Percentiles rank a stretch among this genome's conserved stretches.
These are phyloP conservation scores for Macadamia tetraphylla DNA, from an alignment of 164 flowering plant species.

Conservation along the genomic window DNA sequence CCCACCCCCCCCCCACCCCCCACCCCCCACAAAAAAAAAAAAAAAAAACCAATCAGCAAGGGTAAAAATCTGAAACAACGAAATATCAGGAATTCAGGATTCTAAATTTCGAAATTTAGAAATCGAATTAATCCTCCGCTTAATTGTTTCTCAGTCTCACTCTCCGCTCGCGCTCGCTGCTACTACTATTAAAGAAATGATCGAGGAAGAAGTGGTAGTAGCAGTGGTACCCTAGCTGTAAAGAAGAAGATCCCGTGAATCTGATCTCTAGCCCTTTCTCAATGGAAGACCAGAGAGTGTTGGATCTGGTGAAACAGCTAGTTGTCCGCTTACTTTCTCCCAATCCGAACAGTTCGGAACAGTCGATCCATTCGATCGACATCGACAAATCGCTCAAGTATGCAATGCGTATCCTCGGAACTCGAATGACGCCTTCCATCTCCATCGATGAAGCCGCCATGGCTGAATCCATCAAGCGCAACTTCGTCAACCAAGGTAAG, in stretches of 20 bases:
- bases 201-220: too few species aligned
- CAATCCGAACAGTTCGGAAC: constrained; percentile 5
- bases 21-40: too few species aligned
- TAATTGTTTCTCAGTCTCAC: too few species aligned
- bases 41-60: too few species aligned
- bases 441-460: constrained; percentile 73
- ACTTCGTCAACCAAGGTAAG: constrained; percentile 74
- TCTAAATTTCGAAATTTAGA: too few species aligned
- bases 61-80: too few species aligned
- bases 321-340: constrained; percentile 54
- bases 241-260: not conserved
- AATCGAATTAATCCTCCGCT: too few species aligned
- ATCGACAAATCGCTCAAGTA: constrained; percentile 51
- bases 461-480: constrained; percentile 89
- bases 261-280: not conserved
- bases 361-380: constrained; percentile 10
- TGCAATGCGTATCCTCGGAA: constrained; percentile 70
- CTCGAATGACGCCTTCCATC: constrained; percentile 80
- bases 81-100: too few species aligned
- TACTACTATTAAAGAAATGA: too few species aligned
- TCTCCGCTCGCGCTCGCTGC: too few species aligned
- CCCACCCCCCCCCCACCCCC: too few species aligned
- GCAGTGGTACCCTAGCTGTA: too few species aligned
- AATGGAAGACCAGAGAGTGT: not conserved
- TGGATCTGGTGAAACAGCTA: constrained; percentile 79